A percentile compares a stretch with the other conserved stretches of the same genome.
These are phyloP conservation scores for Ricinus communis DNA, from an alignment of 345 rosid genomes.

Conservation along the genomic window DNA sequence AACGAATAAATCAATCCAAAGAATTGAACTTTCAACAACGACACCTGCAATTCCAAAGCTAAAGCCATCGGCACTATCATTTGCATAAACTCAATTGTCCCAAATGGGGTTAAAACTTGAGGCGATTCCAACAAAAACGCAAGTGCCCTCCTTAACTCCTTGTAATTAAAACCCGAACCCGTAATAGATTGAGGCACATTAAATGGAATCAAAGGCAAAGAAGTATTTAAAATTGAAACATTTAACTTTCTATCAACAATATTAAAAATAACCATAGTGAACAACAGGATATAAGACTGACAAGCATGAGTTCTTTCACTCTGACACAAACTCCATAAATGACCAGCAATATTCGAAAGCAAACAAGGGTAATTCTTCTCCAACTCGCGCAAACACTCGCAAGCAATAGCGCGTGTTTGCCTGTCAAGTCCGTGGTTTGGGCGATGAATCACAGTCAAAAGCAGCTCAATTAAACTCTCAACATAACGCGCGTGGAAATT, in stretches of 20 bases:
- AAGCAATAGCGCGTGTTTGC: constrained; percentile 76
- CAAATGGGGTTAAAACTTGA: constrained; percentile 74
- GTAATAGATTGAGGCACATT: constrained; percentile 53
- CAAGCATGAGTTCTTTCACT: constrained; percentile 90
- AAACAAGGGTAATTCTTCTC: constrained; percentile 76
- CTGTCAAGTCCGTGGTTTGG: constrained; percentile 87
- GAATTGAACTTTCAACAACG: constrained; percentile 92
- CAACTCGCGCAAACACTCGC: constrained; percentile 84
- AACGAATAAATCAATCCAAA: constrained; percentile 80
- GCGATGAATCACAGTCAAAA: constrained; percentile 70
- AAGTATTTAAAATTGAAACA: constrained; percentile 68
- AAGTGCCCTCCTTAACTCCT: constrained; percentile 86
- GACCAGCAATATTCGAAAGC: constrained; percentile 71
- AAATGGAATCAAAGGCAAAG: constrained; percentile 80
- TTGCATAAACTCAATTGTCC: constrained; percentile 76
- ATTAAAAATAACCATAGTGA: constrained; percentile 56
- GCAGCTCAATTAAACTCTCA: constrained; percentile 65
- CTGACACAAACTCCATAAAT: constrained; percentile 85
- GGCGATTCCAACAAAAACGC: constrained; percentile 86
- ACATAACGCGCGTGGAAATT: constrained; percentile 33
- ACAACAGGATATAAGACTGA: constrained; percentile 73
- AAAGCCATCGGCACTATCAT: constrained; percentile 75
- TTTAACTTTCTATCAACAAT: constrained; percentile 53
- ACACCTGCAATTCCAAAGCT: constrained; percentile 79
- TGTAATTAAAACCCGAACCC: constrained; percentile 60